Conservation (phyloP, 495 filamentous ascomycete species). For the Bryoglossum gracile region DNA sequence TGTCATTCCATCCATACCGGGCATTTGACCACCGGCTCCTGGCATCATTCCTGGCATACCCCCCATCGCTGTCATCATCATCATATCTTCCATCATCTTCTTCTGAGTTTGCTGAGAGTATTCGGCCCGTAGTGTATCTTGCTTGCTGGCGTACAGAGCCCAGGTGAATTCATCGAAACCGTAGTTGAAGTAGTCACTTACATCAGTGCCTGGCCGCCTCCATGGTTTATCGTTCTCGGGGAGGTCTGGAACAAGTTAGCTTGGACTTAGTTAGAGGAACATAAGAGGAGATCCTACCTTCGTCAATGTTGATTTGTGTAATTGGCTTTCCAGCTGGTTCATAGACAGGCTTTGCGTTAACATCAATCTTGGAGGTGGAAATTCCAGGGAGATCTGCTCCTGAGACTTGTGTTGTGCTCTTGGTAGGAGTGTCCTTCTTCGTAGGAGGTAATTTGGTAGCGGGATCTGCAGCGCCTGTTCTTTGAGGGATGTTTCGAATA, state of each 20-base stretch:
- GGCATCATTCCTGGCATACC: conserved; percentile 59
- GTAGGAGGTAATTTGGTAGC: conserved; percentile 31
- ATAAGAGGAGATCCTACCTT: conserved; percentile 39
- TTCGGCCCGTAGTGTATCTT: conserved; percentile 66
- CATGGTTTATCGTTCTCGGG: conserved; percentile 85
- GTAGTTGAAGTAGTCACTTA: conserved; percentile 98
- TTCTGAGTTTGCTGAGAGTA: conserved; percentile 59
- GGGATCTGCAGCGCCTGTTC: conserved; percentile 47
- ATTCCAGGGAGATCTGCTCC: conserved; percentile 41
- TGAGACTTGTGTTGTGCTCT: conserved; percentile 20
- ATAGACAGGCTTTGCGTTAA: conserved; percentile 75
- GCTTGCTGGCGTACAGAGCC: conserved; percentile 89
- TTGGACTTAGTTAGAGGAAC: background rate
- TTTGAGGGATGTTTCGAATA: conserved; percentile 60
- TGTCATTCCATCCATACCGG: conserved; percentile 66
- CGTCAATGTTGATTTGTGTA: conserved; percentile 75
- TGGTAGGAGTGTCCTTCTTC: conserved; percentile 36
- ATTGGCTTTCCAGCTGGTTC: conserved; percentile 68
- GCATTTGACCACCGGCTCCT: conserved; percentile 39
- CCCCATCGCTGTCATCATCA: conserved; percentile 69
- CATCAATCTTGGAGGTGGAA: conserved; percentile 73
- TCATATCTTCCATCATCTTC: conserved; percentile 83
- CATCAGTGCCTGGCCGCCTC: conserved; percentile 90
- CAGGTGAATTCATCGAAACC: conserved; percentile 99
- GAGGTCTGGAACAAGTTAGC: conserved; percentile 46